Evolutionary conservation across 176 grass and related monocot genomes (phyloP), one percentile per base, ranked within the genome.

Genomic region (Hyparrhenia diplandra): DNA sequence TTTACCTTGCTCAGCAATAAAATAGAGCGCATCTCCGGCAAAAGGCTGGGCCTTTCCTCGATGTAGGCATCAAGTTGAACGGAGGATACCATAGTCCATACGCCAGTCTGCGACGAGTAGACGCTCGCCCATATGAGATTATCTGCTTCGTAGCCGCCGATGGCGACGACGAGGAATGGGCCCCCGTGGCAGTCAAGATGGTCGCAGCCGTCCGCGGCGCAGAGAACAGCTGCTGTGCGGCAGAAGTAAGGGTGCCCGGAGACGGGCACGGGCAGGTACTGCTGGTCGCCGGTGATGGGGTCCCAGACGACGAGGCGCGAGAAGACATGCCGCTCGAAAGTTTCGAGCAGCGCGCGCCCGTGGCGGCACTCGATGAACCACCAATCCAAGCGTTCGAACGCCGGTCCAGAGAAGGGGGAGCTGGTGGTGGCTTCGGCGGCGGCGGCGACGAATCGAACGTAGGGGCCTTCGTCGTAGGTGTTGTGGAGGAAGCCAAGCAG

Each of bases 101-200:
- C 13, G 7, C 43, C 30, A 37, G 77, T 67, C 62, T 67, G 42
- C 1, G 77, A 79, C 17, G 77, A 36, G 77, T 67, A 79, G 6
- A 52, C 8, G 29, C 77, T 25, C 13, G 46, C 77, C 42, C 28
- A 51, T 0, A 1, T 51, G 42, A 24, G 0, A 79, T 2, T 8
- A 29, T 1, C 60, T 2, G 47, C 41, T 2, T 24, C 3, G 61
- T 51, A 6, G 12, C 0, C 4, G 13, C 76, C 12, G 6, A 49
- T 65, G 71, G 57, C 35, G 41, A 67, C 76, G 17, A 65, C 41
- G 28, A 45, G 28, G 42, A 34, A 78, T 18, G 76, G 60, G 6
- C 76, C 61, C 6, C 41, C 76, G 60, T 65, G 76, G 28, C 76
- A 78, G 60, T 78, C 18, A 30, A 79, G 61, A 43, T 54, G 77